Base-by-base conservation (phyloP, 2,329 filamentous ascomycete species). In the Xylariomycetidae sp. region DNA sequence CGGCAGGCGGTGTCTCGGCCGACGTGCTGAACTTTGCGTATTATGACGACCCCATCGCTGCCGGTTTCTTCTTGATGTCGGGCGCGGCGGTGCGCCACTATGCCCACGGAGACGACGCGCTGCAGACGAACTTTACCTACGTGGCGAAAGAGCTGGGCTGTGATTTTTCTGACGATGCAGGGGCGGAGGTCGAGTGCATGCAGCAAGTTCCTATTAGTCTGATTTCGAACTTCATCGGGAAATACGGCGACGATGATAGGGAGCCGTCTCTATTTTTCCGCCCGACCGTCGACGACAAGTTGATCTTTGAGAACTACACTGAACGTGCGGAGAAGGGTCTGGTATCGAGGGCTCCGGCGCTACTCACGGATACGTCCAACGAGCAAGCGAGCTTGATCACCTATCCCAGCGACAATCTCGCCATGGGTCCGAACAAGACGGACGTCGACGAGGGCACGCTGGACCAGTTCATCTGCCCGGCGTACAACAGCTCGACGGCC, bases 81-180 rank as follows among this genome's bases (percentile, higher is more conserved):
- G 45, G 46, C 6, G 38, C 42, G 16, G 47, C 44, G 5, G 45
- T 41, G 42, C 45, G 45, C 6, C 43, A 27, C 6, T 51, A 46
- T 31, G 23, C 46, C 2, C 48, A 49, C 13, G 46, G 41, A 2
- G 44, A 48, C 23, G 39, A 53, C 23, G 48, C 49, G 4, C 23
- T 51, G 31, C 57, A 64, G 33, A 42, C 51, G 2, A 63, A 65
- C 30, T 59, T 64, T 17, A 60, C 52, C 9, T 56, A 57, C 16
- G 66, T 67, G 35, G 62, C 66, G 6, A 51, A 52, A 28, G 50
- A 59, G 6, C 51, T 66, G 0, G 52, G 56, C 0, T 56, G 57
- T 17, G 53, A 64, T 4, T 58, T 56, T 9, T 61, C 61, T 26
- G 51, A 49, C 1, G 45, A 56, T 1, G 30, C 45, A 4, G 38